phyloP scores from a whole-genome alignment of 495 filamentous ascomycete genomes.

The Bacidia rubella region DNA sequence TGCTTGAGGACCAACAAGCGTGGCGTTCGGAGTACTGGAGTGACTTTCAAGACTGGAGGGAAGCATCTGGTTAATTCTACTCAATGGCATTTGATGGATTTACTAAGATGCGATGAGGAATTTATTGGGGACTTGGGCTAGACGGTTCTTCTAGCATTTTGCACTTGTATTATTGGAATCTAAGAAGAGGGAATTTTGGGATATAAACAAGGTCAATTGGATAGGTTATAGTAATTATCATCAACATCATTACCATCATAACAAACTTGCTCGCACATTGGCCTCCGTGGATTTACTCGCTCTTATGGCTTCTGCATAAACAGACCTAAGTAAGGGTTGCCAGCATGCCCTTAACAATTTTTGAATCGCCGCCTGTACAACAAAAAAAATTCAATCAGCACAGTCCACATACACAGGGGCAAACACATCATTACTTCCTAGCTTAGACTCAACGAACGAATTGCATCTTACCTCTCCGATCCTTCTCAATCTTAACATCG shows the following conservation, averaged over 20 bases:
- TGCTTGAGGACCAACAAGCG: too few species aligned
- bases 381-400: constrained; percentile 17
- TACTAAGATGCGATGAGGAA: too few species aligned
- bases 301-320: too few species aligned
- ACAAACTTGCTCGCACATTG: too few species aligned
- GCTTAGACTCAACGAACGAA: constrained; percentile 33
- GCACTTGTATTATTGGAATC: neutral
- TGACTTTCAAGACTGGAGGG: too few species aligned
- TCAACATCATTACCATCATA: too few species aligned
- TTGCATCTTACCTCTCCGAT: constrained; percentile 75
- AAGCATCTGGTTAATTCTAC: too few species aligned
- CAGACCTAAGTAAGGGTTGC: constrained; percentile 62
- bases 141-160: neutral
- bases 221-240: too few species aligned
- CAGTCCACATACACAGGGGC: neutral
- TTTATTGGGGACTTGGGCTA: neutral
- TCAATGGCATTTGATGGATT: too few species aligned
- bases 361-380: constrained; percentile 41
- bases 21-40: too few species aligned
- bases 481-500: constrained; percentile 56
- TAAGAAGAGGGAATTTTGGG: neutral
- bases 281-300: too few species aligned
- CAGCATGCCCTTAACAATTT: constrained; percentile 58
- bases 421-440: constrained; percentile 32
- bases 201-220: neutral